Evolutionary conservation across 352 stramenopile genomes (phyloP).

Genomic region (Globisporangium viniferum): DNA sequence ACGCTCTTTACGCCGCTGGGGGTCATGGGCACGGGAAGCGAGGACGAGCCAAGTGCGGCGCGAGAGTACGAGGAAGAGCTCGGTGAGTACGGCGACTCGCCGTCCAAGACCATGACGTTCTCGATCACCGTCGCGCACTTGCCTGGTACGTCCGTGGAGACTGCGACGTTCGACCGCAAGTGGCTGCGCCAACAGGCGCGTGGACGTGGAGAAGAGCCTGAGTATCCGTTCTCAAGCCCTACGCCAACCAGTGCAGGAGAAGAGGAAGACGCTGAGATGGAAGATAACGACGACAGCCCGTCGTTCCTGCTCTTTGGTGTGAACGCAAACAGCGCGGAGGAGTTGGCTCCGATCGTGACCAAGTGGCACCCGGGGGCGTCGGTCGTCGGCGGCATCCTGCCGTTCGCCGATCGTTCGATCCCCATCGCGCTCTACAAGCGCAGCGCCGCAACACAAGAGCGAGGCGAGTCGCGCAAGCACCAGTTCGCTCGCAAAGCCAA

Average conservation of each 20-base stretch:
- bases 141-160: conserved; percentile 39
- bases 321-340: conserved; percentile 42
- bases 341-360: conserved; percentile 32
- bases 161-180: conserved; percentile 50
- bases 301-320: conserved; percentile 59
- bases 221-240: conserved; percentile 29
- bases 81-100: conserved; percentile 7
- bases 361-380: conserved; percentile 35
- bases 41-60: conserved; percentile 2
- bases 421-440: conserved; percentile 25
- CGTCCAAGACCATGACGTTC: conserved; percentile 18
- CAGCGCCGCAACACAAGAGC: background rate
- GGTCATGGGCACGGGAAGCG: conserved; percentile 17
- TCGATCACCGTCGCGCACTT: conserved; percentile 47
- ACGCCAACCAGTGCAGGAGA: background rate
- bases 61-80: conserved; percentile 13
- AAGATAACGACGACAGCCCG: conserved; percentile 8
- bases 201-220: conserved; percentile 25
- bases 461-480: conserved; percentile 5
- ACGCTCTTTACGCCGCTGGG: conserved; percentile 35
- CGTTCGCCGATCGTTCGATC: conserved; percentile 33
- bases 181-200: conserved; percentile 38
- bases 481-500: conserved; percentile 11
- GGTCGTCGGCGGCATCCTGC: conserved; percentile 42
- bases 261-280: background rate